phyloP scores from a whole-genome alignment of 805 yeast species.

The Saccharomycopsis sp. region DNA sequence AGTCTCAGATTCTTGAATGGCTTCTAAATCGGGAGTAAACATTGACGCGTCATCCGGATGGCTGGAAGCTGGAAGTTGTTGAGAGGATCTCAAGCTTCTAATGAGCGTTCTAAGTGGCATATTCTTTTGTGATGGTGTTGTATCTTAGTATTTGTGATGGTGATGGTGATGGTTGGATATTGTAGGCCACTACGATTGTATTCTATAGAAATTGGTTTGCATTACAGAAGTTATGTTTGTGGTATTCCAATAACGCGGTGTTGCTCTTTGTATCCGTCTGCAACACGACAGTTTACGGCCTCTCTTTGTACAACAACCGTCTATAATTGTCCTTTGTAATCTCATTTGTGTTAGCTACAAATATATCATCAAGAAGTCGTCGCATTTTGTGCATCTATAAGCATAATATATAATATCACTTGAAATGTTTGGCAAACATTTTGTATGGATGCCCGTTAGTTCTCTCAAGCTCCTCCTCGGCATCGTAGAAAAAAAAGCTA shows the following conservation, averaged over 20 bases:
- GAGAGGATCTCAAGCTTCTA: background rate
- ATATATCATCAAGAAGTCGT: background rate
- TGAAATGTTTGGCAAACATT: background rate
- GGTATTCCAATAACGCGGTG: no score
- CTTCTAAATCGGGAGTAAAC: background rate
- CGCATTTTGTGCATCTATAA: no score
- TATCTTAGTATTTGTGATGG: background rate
- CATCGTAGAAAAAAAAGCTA: constrained; percentile 1
- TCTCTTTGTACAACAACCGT: no score
- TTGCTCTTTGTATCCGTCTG: no score
- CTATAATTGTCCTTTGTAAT: no score
- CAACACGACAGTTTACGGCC: no score
- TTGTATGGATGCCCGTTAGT: background rate
- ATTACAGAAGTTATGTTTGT: no score
- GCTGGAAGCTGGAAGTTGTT: background rate
- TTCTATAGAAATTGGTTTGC: no score
- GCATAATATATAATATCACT: no score
- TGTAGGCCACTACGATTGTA: no score
- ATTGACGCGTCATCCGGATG: background rate
- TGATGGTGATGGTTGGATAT: no score
- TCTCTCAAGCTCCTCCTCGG: background rate
- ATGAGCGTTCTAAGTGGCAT: background rate
- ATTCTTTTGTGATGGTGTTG: background rate
- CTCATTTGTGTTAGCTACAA: no score
- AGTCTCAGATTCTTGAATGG: background rate